A percentile compares a stretch with the other conserved stretches of the same genome.
These are phyloP conservation scores for Sextonia rubra DNA, from an alignment of 164 flowering plant species.

Conservation along the genomic window DNA sequence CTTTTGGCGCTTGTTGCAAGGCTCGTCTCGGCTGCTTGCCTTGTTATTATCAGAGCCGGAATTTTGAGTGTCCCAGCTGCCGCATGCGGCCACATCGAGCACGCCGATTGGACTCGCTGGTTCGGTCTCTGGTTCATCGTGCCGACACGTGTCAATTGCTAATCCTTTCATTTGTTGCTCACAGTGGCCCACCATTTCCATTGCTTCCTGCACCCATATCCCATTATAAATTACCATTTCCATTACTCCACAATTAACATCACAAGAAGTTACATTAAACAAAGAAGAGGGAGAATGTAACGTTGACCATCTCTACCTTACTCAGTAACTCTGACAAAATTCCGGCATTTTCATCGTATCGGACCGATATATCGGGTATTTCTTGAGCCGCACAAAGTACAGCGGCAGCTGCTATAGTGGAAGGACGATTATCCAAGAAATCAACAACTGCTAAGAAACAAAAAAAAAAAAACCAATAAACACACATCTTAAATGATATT, in stretches of 20 bases:
- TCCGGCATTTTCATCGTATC: background rate
- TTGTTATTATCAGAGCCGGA: constrained; percentile 14
- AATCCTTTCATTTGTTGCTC: constrained; percentile 60
- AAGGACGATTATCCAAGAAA: constrained; percentile 48
- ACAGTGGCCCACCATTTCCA: constrained; percentile 65
- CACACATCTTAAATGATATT: too few relatives aligned
- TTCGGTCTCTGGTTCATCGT: constrained; percentile 13
- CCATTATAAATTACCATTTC: background rate
- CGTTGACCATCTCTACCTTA: constrained; percentile 23
- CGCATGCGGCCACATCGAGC: constrained; percentile 61
- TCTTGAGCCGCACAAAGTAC: constrained; percentile 35
- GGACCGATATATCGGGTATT: constrained; percentile 8
- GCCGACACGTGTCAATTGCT: constrained; percentile 54
- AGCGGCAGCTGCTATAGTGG: constrained; percentile 59
- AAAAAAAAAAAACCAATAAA: too few relatives aligned
- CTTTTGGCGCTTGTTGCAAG: constrained; percentile 27
- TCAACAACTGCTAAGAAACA: constrained; percentile 32
- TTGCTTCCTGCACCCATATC: constrained; percentile 2
- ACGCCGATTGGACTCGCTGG: constrained; percentile 59
- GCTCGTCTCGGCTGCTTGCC: constrained; percentile 27
- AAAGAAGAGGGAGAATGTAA: background rate
- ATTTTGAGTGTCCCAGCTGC: constrained; percentile 48
- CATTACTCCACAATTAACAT: too few relatives aligned
- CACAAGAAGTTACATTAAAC: too few relatives aligned
- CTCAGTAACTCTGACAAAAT: constrained; percentile 27